Percentiles rank a stretch among this genome's conserved stretches.
Conservation (phyloP, 495 filamentous ascomycete species). For the Lasiosphaeriaceae sp. region DNA sequence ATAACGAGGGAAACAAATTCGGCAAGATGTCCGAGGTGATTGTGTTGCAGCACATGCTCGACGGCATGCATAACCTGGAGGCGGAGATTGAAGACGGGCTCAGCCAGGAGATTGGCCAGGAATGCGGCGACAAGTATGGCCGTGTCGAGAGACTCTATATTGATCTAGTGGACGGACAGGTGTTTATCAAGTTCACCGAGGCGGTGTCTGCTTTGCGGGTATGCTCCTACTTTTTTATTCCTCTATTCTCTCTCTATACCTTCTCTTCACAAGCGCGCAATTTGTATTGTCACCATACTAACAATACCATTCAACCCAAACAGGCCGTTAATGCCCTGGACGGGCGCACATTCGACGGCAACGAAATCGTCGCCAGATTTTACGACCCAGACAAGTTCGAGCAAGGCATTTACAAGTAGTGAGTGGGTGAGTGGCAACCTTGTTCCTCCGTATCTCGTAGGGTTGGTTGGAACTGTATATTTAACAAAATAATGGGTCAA, state of each 20-base stretch:
- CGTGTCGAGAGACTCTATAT: constrained; percentile 80
- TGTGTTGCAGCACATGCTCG: constrained; percentile 73
- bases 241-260: neutral
- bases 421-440: neutral
- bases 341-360: constrained; percentile 81
- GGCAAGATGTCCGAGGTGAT: constrained; percentile 77
- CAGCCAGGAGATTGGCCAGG: constrained; percentile 90
- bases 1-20: constrained; percentile 54
- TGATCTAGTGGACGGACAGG: constrained; percentile 51
- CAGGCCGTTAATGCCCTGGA: constrained; percentile 86
- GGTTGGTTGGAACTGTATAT: no score
- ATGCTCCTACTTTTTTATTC: constrained; percentile 40
- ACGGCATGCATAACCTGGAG: constrained; percentile 64
- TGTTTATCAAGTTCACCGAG: constrained; percentile 89
- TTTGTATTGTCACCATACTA: neutral
- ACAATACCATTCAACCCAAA: neutral
- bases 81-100: constrained; percentile 69
- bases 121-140: constrained; percentile 87
- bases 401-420: constrained; percentile 53
- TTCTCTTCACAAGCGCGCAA: no score
- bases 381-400: constrained; percentile 82
- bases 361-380: constrained; percentile 71
- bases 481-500: no score
- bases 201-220: constrained; percentile 76
- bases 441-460: no score